A percentile compares a stretch with the other conserved stretches of the same genome.
phyloP scores from a whole-genome alignment of 331 rosid species.

The Rosa hybrid region DNA sequence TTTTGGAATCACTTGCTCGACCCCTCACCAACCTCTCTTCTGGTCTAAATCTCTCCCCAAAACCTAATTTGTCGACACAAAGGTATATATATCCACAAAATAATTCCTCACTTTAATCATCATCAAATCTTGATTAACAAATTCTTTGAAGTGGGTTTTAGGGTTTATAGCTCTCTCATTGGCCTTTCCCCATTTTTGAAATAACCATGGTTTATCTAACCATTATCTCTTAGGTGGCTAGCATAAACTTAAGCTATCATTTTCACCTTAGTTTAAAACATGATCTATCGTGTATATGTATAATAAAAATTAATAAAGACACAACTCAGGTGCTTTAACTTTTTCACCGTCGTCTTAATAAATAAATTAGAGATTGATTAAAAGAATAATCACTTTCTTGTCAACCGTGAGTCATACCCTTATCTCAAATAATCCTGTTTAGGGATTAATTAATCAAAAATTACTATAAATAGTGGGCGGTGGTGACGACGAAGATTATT shows the following conservation, averaged over 20 bases:
- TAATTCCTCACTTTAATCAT: constrained; percentile 40
- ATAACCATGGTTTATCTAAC: background rate
- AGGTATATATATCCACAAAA: constrained; percentile 13
- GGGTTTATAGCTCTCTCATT: background rate
- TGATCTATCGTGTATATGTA: background rate
- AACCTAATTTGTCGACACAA: constrained; percentile 29
- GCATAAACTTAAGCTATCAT: background rate
- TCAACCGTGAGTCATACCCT: constrained; percentile 20
- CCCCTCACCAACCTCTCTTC: constrained; percentile 26
- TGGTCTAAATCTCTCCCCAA: constrained; percentile 23
- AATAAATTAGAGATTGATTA: constrained; percentile 29
- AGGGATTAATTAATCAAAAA: background rate
- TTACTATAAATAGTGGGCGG: constrained; percentile 17
- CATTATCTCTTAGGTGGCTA: background rate
- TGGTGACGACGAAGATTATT: constrained; percentile 22
- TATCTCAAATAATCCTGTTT: constrained; percentile 39
- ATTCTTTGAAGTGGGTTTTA: background rate
- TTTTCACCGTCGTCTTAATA: constrained; percentile 25
- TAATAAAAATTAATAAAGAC: constrained; percentile 16
- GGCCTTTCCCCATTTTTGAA: background rate
- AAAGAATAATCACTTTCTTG: constrained; percentile 12
- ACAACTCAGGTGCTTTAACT: constrained; percentile 26
- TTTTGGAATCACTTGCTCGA: constrained; percentile 22
- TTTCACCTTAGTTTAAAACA: constrained; percentile 6
- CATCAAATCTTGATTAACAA: constrained; percentile 30